These are phyloP conservation scores for Prunus salicina DNA, from an alignment of 306 rosid species.

Conservation along the genomic window DNA sequence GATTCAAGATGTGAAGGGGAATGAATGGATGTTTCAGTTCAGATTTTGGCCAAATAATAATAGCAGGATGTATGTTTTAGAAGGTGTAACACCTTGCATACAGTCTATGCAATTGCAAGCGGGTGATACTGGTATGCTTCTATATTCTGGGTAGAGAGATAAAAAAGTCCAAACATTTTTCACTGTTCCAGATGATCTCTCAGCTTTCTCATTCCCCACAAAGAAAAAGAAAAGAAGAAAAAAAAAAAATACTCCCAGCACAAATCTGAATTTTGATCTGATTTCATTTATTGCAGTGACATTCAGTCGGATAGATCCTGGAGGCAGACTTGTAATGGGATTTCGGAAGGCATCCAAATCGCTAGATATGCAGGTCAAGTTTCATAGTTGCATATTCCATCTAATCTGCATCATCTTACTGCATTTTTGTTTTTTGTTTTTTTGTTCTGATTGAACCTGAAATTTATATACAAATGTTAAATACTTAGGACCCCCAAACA, in stretches of 20 bases:
- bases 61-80: constrained; percentile 98
- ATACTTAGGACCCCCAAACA: constrained; percentile 60
- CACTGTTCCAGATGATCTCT: not conserved
- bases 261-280: constrained; percentile 14
- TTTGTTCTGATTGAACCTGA: constrained; percentile 19
- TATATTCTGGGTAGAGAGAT: constrained; percentile 4
- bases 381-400: constrained; percentile 17
- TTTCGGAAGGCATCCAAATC: constrained; percentile 75
- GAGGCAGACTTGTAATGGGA: constrained; percentile 86
- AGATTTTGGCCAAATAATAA: constrained; percentile 99
- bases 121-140: constrained; percentile 89
- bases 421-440: constrained; percentile 11
- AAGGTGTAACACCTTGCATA: constrained; percentile 99
- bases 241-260: not conserved
- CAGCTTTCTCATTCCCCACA: not conserved
- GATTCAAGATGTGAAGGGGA: constrained; percentile 89
- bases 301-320: constrained; percentile 95
- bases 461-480: constrained; percentile 16
- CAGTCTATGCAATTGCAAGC: constrained; percentile 87
- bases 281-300: constrained; percentile 59
- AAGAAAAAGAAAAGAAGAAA: not conserved
- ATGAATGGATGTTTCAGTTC: constrained; percentile 97
- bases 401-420: constrained; percentile 9
- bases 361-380: constrained; percentile 59
- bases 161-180: not conserved